A percentile compares a stretch with the other conserved stretches of the same genome.
phyloP scores from a whole-genome alignment of 805 yeast genomes.

The Candida ficus region DNA sequence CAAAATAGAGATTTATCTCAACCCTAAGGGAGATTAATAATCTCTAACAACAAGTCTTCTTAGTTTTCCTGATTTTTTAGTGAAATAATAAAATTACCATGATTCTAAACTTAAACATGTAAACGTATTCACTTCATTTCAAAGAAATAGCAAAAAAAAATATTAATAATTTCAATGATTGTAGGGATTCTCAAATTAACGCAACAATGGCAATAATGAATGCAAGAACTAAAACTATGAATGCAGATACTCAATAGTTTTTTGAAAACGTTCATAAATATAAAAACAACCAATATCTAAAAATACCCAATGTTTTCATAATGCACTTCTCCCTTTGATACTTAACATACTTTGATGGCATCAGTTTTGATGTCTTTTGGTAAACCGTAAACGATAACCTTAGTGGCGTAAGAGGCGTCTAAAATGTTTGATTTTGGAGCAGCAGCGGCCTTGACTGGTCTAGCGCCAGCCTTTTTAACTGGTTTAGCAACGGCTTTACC shows the following conservation, averaged over 20 bases:
- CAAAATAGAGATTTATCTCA: not conserved
- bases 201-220: no score
- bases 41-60: not conserved
- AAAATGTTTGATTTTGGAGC: slow-evolving; percentile 19
- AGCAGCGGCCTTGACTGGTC: slow-evolving; percentile 16
- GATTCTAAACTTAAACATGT: no score
- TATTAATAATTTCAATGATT: no score
- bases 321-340: not conserved
- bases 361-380: slow-evolving; percentile 83
- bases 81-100: not conserved
- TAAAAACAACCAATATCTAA: no score
- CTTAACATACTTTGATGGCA: slow-evolving; percentile 76
- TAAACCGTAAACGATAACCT: slow-evolving; percentile 79
- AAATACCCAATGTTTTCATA: no score
- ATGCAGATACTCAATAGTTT: no score
- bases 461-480: slow-evolving; percentile 26
- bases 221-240: no score
- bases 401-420: slow-evolving; percentile 59
- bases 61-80: slow-evolving; percentile 7
- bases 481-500: slow-evolving; percentile 16
- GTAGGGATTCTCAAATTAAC: no score
- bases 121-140: no score
- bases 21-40: not conserved
- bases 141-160: no score
- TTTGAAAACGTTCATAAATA: no score